phyloP scores from a whole-genome alignment of 202 grass and related monocot species.

The Carex arenaria region DNA sequence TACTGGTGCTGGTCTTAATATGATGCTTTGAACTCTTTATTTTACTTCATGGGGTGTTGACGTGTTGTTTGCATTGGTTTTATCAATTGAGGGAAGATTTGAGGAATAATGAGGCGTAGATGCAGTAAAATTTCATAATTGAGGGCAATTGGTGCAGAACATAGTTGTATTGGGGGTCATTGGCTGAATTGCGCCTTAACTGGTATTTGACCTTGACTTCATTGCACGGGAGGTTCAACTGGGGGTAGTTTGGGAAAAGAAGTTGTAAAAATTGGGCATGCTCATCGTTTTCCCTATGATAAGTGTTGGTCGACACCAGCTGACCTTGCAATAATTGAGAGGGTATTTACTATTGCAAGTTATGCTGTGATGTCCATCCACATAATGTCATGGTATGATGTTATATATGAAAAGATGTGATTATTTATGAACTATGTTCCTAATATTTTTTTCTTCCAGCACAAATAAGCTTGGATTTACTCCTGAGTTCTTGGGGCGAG shows the following conservation, averaged over 20 bases:
- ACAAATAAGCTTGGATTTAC: conserved; percentile 92
- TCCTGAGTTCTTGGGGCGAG: conserved; percentile 87
- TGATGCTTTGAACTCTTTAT: not conserved
- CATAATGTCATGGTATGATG: not conserved
- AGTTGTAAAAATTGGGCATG: not conserved
- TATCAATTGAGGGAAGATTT: not conserved
- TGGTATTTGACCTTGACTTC: not conserved
- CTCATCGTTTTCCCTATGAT: not conserved
- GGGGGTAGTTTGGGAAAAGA: not conserved
- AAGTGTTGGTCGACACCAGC: not conserved
- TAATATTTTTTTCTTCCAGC: conserved; percentile 44
- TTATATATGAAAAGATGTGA: conserved; percentile 8
- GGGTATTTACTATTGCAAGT: not conserved
- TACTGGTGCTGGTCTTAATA: not conserved
- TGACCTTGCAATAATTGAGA: not conserved
- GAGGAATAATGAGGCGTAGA: not conserved
- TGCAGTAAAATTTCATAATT: not conserved
- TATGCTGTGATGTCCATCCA: conserved; percentile 1
- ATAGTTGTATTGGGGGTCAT: not conserved
- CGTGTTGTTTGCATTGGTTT: not conserved
- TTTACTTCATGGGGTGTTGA: conserved; percentile 8
- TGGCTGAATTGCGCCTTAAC: not conserved
- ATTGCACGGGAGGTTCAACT: not conserved
- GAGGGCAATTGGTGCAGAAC: not conserved
- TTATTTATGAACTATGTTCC: conserved; percentile 16